Conservation (phyloP, 805 yeast species). For the Lachancea kluyveri region DNA sequence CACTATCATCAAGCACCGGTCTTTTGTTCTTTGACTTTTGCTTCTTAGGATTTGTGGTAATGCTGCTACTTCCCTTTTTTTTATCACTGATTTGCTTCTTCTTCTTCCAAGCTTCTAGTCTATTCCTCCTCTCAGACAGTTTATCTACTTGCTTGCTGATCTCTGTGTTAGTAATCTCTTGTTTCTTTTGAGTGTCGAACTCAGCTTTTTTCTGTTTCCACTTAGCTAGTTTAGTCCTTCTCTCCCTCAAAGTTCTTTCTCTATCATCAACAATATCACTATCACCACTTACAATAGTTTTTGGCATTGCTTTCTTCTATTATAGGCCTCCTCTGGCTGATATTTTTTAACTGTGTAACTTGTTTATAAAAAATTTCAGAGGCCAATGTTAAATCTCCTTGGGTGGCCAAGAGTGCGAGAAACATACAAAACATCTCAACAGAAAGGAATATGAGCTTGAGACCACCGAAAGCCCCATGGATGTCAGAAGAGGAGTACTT, state of each 20-base stretch:
- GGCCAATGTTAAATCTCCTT: too few species aligned
- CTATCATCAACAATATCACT: too few species aligned
- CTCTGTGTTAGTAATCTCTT: conserved; percentile 7
- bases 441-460: conserved; percentile 11
- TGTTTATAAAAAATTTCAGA: too few species aligned
- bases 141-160: conserved; percentile 7
- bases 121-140: conserved; percentile 9
- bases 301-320: too few species aligned
- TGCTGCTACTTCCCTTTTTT: conserved; percentile 8
- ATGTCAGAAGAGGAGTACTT: conserved; percentile 34
- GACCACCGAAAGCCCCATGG: conserved; percentile 33
- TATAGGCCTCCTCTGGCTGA: conserved; percentile 4
- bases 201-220: conserved; percentile 55
- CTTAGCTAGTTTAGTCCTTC: conserved; percentile 49
- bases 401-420: too few species aligned
- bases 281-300: too few species aligned
- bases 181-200: conserved; percentile 20
- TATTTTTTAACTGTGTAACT: too few species aligned
- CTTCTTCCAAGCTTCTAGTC: conserved; percentile 40
- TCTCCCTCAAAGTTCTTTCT: too few species aligned
- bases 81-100: conserved; percentile 29
- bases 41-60: conserved; percentile 1
- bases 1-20: conserved; percentile 26
- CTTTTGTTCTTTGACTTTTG: conserved; percentile 5
- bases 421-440: too few species aligned